Evolutionary conservation across 208 protist species (phyloP).

Genomic region (Trypanosoma theileri): DNA sequence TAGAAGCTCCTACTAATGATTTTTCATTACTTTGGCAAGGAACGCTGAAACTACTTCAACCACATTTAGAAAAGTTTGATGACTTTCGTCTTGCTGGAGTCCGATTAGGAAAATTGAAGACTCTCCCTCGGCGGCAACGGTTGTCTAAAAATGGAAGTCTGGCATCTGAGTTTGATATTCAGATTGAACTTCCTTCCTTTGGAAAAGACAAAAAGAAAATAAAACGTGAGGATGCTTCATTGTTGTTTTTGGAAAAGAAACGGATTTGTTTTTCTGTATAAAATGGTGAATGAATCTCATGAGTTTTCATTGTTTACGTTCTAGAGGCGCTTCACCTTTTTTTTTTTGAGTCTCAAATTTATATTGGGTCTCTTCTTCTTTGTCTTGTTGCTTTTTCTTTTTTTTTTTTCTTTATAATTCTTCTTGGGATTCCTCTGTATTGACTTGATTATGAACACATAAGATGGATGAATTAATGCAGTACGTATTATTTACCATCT

Average conservation of each 20-base stretch:
- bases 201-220: too few species aligned
- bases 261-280: too few species aligned
- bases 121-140: neutral
- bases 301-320: conserved; percentile 1
- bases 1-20: conserved; percentile 67
- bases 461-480: too few species aligned
- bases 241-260: too few species aligned
- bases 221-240: too few species aligned
- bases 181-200: too few species aligned
- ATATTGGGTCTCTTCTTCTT: neutral
- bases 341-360: neutral
- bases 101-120: conserved; percentile 60
- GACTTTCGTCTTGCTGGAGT: conserved; percentile 78
- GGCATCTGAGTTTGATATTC: neutral
- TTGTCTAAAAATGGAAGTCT: neutral
- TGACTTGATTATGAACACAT: too few species aligned
- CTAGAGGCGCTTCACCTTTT: neutral
- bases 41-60: conserved; percentile 55
- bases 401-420: neutral
- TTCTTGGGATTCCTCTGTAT: neutral
- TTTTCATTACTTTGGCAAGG: conserved; percentile 64
- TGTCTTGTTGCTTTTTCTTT: conserved; percentile 3
- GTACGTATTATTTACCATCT: too few species aligned
- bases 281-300: too few species aligned
- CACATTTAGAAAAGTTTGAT: conserved; percentile 55